Percentiles rank a stretch among this genome's conserved stretches.
Evolutionary conservation across 805 yeast species (phyloP).

Genomic region (Lipomyces orientalis): DNA sequence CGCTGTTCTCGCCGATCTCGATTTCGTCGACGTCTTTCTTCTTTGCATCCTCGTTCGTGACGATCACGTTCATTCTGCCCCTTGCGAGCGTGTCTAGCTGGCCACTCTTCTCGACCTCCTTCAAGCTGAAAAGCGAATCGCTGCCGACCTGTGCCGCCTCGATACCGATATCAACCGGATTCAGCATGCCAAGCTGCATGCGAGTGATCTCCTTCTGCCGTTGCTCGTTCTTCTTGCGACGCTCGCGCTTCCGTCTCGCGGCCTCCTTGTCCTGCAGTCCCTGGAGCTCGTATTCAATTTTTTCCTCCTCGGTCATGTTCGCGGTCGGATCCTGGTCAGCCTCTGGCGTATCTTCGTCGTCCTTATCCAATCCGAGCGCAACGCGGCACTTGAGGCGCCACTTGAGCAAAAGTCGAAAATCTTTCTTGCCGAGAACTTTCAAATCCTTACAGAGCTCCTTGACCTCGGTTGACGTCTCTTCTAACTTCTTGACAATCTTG

Average conservation of each 20-base stretch:
- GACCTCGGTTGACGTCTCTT: constrained; percentile 78
- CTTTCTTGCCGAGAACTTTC: constrained; percentile 92
- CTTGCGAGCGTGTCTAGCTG: constrained; percentile 45
- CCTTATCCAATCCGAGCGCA: constrained; percentile 67
- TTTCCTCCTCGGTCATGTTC: constrained; percentile 69
- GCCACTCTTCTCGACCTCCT: constrained; percentile 87
- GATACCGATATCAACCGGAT: constrained; percentile 89
- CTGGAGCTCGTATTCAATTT: constrained; percentile 82
- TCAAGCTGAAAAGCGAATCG: constrained; percentile 80
- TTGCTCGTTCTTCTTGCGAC: constrained; percentile 76
- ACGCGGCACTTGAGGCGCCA: constrained; percentile 91
- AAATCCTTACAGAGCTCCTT: constrained; percentile 86
- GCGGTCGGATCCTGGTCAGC: constrained; percentile 60
- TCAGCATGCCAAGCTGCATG: constrained; percentile 95
- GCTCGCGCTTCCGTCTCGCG: constrained; percentile 75
- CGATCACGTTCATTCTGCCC: constrained; percentile 49
- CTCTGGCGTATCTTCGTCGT: constrained; percentile 51
- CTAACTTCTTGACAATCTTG: constrained; percentile 71
- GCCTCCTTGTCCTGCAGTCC: constrained; percentile 74
- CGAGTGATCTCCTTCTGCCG: constrained; percentile 87
- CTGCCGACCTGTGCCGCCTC: constrained; percentile 86
- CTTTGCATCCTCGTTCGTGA: constrained; percentile 45
- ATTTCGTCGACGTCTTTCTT: constrained; percentile 33
- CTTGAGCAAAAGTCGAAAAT: constrained; percentile 79
- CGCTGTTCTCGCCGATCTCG: constrained; percentile 40